Conservation (phyloP, 2,329 filamentous ascomycete species). For the Byssoonygena ceratinophila region DNA sequence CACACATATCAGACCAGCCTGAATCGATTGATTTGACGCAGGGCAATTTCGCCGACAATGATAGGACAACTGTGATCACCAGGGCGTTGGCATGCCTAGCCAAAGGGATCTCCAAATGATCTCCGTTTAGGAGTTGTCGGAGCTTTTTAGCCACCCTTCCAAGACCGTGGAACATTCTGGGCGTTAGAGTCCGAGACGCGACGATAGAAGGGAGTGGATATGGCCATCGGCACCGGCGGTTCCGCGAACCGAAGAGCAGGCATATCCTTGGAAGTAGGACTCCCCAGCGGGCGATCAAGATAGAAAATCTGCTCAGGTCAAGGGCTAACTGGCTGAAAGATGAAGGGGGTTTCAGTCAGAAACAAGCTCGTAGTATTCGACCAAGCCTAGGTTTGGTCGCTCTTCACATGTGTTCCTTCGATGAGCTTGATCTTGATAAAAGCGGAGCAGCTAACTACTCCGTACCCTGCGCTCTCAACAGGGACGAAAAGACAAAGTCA, state of each 20-base stretch:
- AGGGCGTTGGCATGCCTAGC: neutral
- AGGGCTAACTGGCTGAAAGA: neutral
- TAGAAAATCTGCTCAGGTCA: neutral
- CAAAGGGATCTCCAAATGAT: neutral
- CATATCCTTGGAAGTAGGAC: neutral
- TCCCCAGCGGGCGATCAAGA: neutral
- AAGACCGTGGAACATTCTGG: neutral
- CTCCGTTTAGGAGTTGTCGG: neutral
- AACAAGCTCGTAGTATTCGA: neutral
- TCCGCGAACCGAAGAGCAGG: neutral
- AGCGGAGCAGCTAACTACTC: neutral
- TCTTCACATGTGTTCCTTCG: neutral
- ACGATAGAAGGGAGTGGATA: neutral
- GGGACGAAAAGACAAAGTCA: too few species aligned
- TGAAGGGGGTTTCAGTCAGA: neutral
- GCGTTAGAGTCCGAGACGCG: neutral
- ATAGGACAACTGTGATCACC: neutral
- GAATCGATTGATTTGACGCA: neutral
- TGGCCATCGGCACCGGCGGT: neutral
- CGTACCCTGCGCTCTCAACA: neutral
- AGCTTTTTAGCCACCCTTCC: neutral
- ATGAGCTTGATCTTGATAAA: neutral
- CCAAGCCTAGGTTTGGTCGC: neutral
- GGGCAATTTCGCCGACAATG: neutral
- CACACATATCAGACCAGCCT: neutral